These are phyloP conservation scores for Pulicaria dysenterica DNA, from an alignment of 129 eudicot species.

Conservation along the genomic window DNA sequence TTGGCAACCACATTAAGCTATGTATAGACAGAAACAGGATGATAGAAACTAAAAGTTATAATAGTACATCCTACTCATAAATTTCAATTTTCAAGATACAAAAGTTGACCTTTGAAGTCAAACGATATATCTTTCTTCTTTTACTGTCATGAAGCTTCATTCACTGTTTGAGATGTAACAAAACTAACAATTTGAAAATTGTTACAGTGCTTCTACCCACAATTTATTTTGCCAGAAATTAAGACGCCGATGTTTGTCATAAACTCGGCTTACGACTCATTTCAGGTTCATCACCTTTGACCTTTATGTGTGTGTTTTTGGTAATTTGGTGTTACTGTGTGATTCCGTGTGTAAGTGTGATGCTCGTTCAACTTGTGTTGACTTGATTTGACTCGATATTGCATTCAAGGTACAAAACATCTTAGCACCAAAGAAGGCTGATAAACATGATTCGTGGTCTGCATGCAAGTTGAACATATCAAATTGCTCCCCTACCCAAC, in stretches of 20 bases:
- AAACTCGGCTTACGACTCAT: conserved; percentile 51
- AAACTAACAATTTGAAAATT: conserved; percentile 2
- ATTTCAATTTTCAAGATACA: neutral
- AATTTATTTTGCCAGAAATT: conserved; percentile 40
- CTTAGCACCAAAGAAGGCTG: conserved; percentile 43
- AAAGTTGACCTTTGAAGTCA: conserved; percentile 34
- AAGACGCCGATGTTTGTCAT: conserved; percentile 49
- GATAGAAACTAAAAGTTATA: neutral
- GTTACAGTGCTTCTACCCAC: conserved; percentile 52
- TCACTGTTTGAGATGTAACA: neutral
- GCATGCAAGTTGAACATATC: conserved; percentile 42
- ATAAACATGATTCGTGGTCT: conserved; percentile 31
- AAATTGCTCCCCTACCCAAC: conserved; percentile 39
- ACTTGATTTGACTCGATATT: conserved; percentile 1
- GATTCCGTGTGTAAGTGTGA: neutral
- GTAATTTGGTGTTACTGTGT: conserved; percentile 13
- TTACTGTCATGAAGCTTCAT: conserved; percentile 8
- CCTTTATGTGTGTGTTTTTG: conserved; percentile 18
- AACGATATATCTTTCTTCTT: no score
- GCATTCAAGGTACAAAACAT: conserved; percentile 44
- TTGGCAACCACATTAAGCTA: conserved; percentile 5
- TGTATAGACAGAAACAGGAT: neutral
- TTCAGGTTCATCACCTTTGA: conserved; percentile 43
- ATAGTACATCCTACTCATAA: neutral
- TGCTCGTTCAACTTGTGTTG: neutral